Percentiles rank a stretch among this genome's conserved stretches.
Evolutionary conservation across 1,139 yeast genomes (phyloP).

Genomic region (Kluyveromyces sp.): DNA sequence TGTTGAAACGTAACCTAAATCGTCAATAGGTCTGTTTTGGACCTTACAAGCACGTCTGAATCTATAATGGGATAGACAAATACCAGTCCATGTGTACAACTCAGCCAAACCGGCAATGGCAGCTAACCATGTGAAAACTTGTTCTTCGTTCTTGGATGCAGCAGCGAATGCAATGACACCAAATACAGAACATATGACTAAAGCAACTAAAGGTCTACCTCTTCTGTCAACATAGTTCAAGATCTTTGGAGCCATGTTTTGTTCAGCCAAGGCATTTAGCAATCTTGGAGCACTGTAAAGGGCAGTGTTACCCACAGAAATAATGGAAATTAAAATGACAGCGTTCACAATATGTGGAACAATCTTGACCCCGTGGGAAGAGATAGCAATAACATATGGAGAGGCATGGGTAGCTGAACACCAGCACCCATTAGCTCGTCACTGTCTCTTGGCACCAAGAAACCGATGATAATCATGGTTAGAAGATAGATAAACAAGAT

Average conservation of each 20-base stretch:
- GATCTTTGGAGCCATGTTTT: slow-evolving; percentile 62
- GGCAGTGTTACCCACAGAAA: slow-evolving; percentile 71
- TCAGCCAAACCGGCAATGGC: slow-evolving; percentile 56
- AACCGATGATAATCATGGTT: slow-evolving; percentile 54
- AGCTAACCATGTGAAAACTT: slow-evolving; percentile 52
- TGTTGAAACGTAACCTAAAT: slow-evolving; percentile 44
- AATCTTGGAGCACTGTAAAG: slow-evolving; percentile 78
- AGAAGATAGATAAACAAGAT: slow-evolving; percentile 53
- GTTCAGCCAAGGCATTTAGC: slow-evolving; percentile 70
- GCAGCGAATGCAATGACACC: slow-evolving; percentile 51
- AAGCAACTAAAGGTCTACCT: slow-evolving; percentile 53
- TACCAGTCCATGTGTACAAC: slow-evolving; percentile 52
- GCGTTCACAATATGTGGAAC: slow-evolving; percentile 70
- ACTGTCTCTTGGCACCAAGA: slow-evolving; percentile 53
- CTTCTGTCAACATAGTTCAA: slow-evolving; percentile 46
- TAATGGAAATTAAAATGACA: slow-evolving; percentile 59
- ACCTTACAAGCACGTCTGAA: slow-evolving; percentile 49
- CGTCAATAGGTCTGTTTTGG: slow-evolving; percentile 44
- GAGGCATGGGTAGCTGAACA: slow-evolving; percentile 29
- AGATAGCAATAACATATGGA: slow-evolving; percentile 69
- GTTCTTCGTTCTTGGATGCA: slow-evolving; percentile 44
- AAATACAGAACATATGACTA: slow-evolving; percentile 38
- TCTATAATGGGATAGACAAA: slow-evolving; percentile 48
- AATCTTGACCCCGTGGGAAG: slow-evolving; percentile 59
- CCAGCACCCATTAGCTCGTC: slow-evolving; percentile 41